Base-by-base conservation (phyloP, 257 asterid genomes). In the Solanum commersonii region DNA sequence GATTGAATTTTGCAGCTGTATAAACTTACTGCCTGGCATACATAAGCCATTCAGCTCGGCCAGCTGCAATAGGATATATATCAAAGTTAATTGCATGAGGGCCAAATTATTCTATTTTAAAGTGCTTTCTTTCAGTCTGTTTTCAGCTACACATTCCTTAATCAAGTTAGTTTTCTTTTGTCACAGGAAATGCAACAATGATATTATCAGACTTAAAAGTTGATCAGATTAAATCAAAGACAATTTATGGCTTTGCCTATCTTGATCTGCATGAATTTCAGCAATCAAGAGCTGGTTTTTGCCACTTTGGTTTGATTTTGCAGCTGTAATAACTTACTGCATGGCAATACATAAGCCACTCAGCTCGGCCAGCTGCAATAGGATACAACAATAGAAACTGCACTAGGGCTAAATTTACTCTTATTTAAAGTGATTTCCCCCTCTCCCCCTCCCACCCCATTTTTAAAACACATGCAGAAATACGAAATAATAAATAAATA, bases 281-380 rank as follows among this genome's bases (percentile, higher is more conserved):
- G 91, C 87, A 90, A 88, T 70, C 83, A 88, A 90, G 88, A 89
- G 91, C 91, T 85, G 87, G 89, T 88, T 89, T 42, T 29, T 37
- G 87, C 87, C 89, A 40, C 18, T 34, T 35, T 9, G 83, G 15
- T 29, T 71, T 76, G 15, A 60, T 49, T 46, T 56, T 83, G 90
- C 88, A 88, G 74, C 88, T 72, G 84, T 71, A 33, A 23, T 46
- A 88, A 88, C 85, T 88, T 88, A 71, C 88, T 88, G 90, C 0
- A 1, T 88, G 90, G 90, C 87, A 84, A 89, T 18, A 87, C 92
- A 74, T 87, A 44, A 84, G 92, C 90, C 92, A 90, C 82, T 78
- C 92, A 90, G 87, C 90, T 90, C 91, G 92, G 91, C 92, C 90
- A 90, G 90, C 91, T 90, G 91, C 90, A 67, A 89, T 73, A 42